These are phyloP conservation scores for Apophysomyces sp. DNA, from an alignment of 371 early-diverging fungal genomes.

Conservation along the genomic window DNA sequence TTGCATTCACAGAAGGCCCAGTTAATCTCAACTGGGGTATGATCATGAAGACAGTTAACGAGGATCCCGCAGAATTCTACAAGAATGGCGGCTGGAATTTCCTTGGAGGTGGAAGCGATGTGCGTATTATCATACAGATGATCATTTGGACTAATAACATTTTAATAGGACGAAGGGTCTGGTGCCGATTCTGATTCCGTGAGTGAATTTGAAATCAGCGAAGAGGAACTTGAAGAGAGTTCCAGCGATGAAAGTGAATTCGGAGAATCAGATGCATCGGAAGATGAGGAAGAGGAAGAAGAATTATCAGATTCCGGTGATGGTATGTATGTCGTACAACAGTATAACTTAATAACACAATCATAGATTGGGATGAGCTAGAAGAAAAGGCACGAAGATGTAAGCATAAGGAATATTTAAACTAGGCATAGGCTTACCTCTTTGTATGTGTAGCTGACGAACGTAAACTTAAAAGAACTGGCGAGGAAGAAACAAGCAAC, in stretches of 20 bases:
- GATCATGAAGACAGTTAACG: constrained; percentile 98
- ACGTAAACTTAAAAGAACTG: constrained; percentile 47
- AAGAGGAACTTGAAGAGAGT: constrained; percentile 49
- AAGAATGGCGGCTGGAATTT: constrained; percentile 97
- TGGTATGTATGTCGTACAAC: constrained; percentile 7
- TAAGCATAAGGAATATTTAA: constrained; percentile 13
- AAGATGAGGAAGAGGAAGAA: constrained; percentile 55
- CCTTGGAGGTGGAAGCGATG: constrained; percentile 74
- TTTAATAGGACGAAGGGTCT: constrained; percentile 38
- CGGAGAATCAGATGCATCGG: constrained; percentile 62
- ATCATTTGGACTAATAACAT: not conserved
- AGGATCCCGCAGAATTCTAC: constrained; percentile 97
- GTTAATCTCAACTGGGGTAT: constrained; percentile 98
- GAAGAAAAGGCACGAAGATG: constrained; percentile 76
- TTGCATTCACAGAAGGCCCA: constrained; percentile 96
- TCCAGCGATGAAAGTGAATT: constrained; percentile 73
- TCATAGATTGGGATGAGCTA: constrained; percentile 76
- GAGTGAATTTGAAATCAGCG: constrained; percentile 62
- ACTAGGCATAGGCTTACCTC: not conserved
- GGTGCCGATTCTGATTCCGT: constrained; percentile 57
- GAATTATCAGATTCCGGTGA: constrained; percentile 66
- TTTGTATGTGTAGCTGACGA: constrained; percentile 50
- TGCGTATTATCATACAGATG: constrained; percentile 14
- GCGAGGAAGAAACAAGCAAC: constrained; percentile 33
- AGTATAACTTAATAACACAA: not conserved